Evolutionary conservation across 495 filamentous ascomycete genomes (phyloP).

Genomic region (Aspergillus leporis): DNA sequence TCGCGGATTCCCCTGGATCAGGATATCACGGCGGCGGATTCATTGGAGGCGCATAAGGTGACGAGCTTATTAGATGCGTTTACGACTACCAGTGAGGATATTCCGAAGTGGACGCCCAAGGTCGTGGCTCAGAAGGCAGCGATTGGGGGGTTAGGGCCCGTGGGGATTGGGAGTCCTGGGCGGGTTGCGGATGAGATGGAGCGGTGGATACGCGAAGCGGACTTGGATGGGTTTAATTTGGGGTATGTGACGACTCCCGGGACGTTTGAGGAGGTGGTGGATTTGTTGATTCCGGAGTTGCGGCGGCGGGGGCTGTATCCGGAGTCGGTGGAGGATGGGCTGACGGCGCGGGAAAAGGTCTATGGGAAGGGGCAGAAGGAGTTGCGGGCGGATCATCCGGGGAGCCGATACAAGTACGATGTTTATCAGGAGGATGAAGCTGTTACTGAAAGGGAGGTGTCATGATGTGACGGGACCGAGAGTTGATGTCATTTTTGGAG

Average conservation of each 20-base stretch:
- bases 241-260: slow-evolving; percentile 56
- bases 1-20: slow-evolving; percentile 56
- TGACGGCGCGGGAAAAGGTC: slow-evolving; percentile 61
- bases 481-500: background rate
- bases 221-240: slow-evolving; percentile 64
- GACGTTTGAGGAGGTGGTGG: slow-evolving; percentile 63
- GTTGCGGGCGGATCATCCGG: slow-evolving; percentile 54
- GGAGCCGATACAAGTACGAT: slow-evolving; percentile 58
- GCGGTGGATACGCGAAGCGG: slow-evolving; percentile 56
- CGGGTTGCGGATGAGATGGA: slow-evolving; percentile 61
- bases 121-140: slow-evolving; percentile 57
- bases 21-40: slow-evolving; percentile 54
- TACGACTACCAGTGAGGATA: slow-evolving; percentile 48
- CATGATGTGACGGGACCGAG: background rate
- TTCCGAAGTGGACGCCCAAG: slow-evolving; percentile 53
- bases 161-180: slow-evolving; percentile 52
- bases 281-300: slow-evolving; percentile 60
- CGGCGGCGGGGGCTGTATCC: slow-evolving; percentile 50
- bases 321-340: slow-evolving; percentile 38
- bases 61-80: slow-evolving; percentile 52
- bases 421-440: slow-evolving; percentile 52
- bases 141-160: slow-evolving; percentile 56
- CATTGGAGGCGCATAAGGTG: slow-evolving; percentile 52
- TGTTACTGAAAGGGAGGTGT: background rate
- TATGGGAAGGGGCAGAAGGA: slow-evolving; percentile 58